Evolutionary conservation across 2,329 filamentous ascomycete genomes (phyloP), one percentile per base, ranked within the genome.

Genomic region (Lasiodiplodia citricola): DNA sequence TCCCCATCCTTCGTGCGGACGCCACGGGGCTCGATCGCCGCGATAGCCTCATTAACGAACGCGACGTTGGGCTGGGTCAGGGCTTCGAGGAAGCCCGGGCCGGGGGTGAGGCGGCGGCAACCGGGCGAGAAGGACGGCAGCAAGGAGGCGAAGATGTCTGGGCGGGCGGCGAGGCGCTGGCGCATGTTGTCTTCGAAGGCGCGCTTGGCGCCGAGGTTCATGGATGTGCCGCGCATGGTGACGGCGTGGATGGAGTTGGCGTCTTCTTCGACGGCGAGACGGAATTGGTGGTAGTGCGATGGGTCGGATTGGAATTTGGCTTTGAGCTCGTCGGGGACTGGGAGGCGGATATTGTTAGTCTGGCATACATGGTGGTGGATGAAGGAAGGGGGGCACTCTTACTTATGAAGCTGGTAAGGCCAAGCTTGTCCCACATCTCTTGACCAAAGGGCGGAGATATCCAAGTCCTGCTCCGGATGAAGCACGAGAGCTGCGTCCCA

Each of bases 1-100:
- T 71, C 71, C 38, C 79, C 80, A 69, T 84, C 82, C n/a, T 73
- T 70, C 0, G 81, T 83, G 13, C 79, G 76, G 11, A 83, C 72
- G 13, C 81, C 81, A 2, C 73, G 73, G 8, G 75, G 71, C 6
- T 77, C 76, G 68, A 84, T 80, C 16, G 63, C 68, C 16, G 75
- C 76, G 66, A 83, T 80, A 6, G 73, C 70, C 0, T 72, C 71
- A 18, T 80, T 81, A n/a, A 80, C 71, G 35, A 78, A 79, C 28
- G 72, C 73, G 7, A 80, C 80, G 70, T 83, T 85, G 0, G 76
- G 74, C 23, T 82, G 64, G 4, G 77, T 75, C 7, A 85, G 74
- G 2, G 85, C 82, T 72, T 86, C 83, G 10, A 87, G 80, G 71
- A 85, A 87, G 0, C 85, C 84, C 28, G 83, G 82, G 0, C 84